Evolutionary conservation across 495 filamentous ascomycete genomes (phyloP).

Genomic region (Tuber borchii): DNA sequence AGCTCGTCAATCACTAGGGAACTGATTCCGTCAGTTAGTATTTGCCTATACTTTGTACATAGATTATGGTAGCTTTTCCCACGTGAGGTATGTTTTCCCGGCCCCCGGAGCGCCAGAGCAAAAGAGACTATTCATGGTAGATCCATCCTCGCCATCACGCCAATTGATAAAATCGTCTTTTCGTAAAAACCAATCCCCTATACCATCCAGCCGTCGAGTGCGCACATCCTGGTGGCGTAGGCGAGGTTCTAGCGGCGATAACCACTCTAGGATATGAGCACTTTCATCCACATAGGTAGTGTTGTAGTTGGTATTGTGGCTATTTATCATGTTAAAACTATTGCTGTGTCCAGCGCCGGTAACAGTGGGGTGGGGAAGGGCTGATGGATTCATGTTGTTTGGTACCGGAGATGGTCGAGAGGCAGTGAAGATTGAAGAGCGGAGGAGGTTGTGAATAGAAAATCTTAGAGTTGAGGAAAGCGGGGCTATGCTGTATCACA

Average conservation of each 20-base stretch:
- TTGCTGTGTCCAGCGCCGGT: not conserved
- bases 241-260: not conserved
- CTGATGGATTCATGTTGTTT: not conserved
- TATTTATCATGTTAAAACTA: not conserved
- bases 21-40: not conserved
- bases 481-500: too few species aligned
- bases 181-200: not conserved
- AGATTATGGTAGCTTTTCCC: too few species aligned
- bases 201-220: not conserved
- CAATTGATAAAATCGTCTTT: not conserved
- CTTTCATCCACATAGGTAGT: not conserved
- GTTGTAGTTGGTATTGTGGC: not conserved
- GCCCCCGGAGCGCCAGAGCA: too few species aligned
- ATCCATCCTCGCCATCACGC: not conserved
- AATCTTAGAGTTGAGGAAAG: too few species aligned
- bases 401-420: too few species aligned
- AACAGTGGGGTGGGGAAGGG: not conserved
- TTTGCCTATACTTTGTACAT: not conserved
- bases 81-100: too few species aligned
- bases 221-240: too few species aligned
- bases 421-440: too few species aligned
- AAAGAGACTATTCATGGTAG: too few species aligned
- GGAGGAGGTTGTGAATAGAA: too few species aligned
- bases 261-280: not conserved
- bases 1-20: not conserved